Percentiles rank a stretch among this genome's conserved stretches.
Evolutionary conservation across 768 basidiomycete species (phyloP).

Genomic region (Lyophyllum semitale): DNA sequence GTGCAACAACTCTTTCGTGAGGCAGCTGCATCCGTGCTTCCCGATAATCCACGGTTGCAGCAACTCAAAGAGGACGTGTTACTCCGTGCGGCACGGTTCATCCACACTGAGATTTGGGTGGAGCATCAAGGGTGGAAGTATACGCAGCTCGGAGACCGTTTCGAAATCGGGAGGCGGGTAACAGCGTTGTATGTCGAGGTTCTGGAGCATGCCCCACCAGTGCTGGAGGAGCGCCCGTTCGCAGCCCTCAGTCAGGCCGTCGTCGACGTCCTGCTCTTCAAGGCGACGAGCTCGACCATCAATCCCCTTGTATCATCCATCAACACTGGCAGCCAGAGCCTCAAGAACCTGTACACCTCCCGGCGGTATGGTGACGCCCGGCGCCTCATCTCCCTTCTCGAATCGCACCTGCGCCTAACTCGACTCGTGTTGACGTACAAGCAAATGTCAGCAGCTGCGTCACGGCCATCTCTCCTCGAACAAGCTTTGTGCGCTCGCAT

Average conservation of each 20-base stretch:
- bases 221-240: slow-evolving; percentile 58
- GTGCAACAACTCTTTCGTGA: slow-evolving; percentile 77
- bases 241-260: slow-evolving; percentile 61
- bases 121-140: slow-evolving; percentile 89
- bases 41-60: slow-evolving; percentile 60
- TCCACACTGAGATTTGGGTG: slow-evolving; percentile 88
- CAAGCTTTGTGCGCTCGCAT: slow-evolving; percentile 71
- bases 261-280: slow-evolving; percentile 70
- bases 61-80: slow-evolving; percentile 86
- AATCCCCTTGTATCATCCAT: slow-evolving; percentile 77
- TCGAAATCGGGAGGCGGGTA: slow-evolving; percentile 75
- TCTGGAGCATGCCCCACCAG: slow-evolving; percentile 61
- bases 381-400: slow-evolving; percentile 67
- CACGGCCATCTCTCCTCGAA: slow-evolving; percentile 70
- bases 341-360: slow-evolving; percentile 59
- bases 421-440: slow-evolving; percentile 69
- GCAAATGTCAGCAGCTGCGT: slow-evolving; percentile 40
- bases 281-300: slow-evolving; percentile 78
- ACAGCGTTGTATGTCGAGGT: slow-evolving; percentile 68
- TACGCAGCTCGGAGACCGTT: slow-evolving; percentile 75
- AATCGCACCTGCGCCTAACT: slow-evolving; percentile 62
- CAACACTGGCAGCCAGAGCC: slow-evolving; percentile 57
- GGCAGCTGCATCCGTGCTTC: slow-evolving; percentile 59
- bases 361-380: slow-evolving; percentile 72
- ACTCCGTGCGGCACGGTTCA: slow-evolving; percentile 71